Base-by-base conservation (phyloP, 78 protist species). In the Reticulomyxa filosa region DNA sequence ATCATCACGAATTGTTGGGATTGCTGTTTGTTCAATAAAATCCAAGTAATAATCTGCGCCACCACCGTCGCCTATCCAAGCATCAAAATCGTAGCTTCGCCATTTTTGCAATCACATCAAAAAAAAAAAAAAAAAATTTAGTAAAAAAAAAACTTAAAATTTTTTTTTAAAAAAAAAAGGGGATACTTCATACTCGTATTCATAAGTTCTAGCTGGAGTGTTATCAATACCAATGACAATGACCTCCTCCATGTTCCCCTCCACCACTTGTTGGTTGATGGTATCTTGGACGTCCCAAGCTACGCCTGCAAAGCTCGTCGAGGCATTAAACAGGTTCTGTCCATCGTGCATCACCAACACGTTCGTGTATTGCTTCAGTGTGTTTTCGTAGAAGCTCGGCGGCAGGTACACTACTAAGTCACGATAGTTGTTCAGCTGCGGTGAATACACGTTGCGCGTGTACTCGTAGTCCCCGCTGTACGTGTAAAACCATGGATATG, bases 231-330 rank as follows among this genome's bases (percentile, higher is more conserved):
- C 74, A 5, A 70, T 4, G 26, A 70, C n/a, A 22, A 70, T 32
- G 10, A 70, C 4, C 8, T 70, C 74, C 3, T 70, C 71, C 73
- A 65, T 65, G 51, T 65, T 10, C 5, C 72, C 74, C 57, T 35
- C 67, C 22, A 2, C 13, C 25, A 65, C 51, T 53, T 62, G 27
- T 5, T 11, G 27, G 10, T 70, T 48, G 26, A 66, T 2, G 13
- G 70, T 66, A 22, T 59, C 3, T 39, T 66, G 70, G 70, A 3
- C 10, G 33, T 4, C 29, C 70, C 70, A 66, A 3, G 64, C 8
- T 3, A 3, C 7, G 6, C 61, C 52, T 35, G 34, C 13, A n/a
- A 59, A 66, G 5, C 46, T n/a, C 4, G 70, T 56, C 2, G 70
- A 66, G 6, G 4, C 3, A n/a, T 66, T 66, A 36, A 66, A 66